Conservation (phyloP, 208 protist genomes). For the Angomonas desouzai region DNA sequence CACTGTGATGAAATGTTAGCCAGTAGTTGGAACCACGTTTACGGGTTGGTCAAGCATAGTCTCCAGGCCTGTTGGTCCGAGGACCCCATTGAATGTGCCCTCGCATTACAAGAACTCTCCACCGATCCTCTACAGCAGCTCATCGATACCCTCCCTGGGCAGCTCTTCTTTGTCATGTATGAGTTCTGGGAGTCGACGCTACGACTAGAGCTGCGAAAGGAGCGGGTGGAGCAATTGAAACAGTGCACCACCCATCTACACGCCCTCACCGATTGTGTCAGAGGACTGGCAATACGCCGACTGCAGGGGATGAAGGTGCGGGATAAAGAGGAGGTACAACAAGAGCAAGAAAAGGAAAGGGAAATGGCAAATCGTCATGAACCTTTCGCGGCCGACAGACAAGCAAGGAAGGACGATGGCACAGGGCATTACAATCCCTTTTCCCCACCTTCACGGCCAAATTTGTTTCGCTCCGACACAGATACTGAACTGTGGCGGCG, state of each 20-base stretch:
- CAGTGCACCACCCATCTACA: slow-evolving; percentile 34
- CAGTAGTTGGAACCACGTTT: slow-evolving; percentile 23
- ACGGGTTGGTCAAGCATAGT: slow-evolving; percentile 21
- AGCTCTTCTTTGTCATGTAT: slow-evolving; percentile 46
- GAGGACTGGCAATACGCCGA: slow-evolving; percentile 20
- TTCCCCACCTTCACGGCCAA: not conserved
- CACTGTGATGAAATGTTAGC: slow-evolving; percentile 33
- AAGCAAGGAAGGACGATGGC: not conserved
- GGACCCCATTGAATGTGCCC: slow-evolving; percentile 35
- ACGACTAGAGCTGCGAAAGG: slow-evolving; percentile 46
- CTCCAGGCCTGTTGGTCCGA: slow-evolving; percentile 43
- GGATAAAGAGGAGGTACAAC: not conserved
- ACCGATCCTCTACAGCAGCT: slow-evolving; percentile 35
- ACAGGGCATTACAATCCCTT: not conserved
- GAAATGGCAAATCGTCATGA: not conserved
- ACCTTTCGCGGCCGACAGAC: not conserved
- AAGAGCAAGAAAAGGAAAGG: not conserved
- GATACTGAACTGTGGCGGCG: too few species aligned
- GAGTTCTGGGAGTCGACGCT: slow-evolving; percentile 59
- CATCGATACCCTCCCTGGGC: slow-evolving; percentile 15
- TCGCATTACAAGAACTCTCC: slow-evolving; percentile 22
- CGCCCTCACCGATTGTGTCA: slow-evolving; percentile 27
- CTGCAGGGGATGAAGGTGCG: not conserved
- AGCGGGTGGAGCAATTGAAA: slow-evolving; percentile 37
- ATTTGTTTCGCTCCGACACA: not conserved